Base-by-base conservation (phyloP, 2,329 filamentous ascomycete genomes). In the Nannizzia gypsea region DNA sequence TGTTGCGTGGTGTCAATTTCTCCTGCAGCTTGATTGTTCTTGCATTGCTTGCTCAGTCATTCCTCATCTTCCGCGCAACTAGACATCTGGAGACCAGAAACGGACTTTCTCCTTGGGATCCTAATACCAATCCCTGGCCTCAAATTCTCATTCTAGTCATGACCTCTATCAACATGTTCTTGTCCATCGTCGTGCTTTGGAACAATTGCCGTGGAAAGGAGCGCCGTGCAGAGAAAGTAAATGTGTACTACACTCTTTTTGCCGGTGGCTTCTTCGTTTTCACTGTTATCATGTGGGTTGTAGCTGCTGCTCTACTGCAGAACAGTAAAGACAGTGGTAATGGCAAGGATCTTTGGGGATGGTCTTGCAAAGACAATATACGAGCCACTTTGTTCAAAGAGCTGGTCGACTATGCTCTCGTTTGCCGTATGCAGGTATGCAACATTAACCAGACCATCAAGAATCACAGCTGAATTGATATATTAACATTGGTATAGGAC, bases 11-110 rank as follows among this genome's bases (percentile, higher is more conserved):
- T 60, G 88, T 97, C 76, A 96, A 92, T 80, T 97, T 99, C 74
- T 90, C 89, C 74, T 99, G 93, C 80, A 92, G 89, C 73, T 81
- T 97, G 62, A 96, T 99, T 71, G 89, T 99, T 65, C 82, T 99
- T 61, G 81, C 90, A 63, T 92, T 99, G 83, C 78, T 99, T 59
- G 85, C 88, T 13, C 83, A 89, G n/a, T 90, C 89, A 2, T 89
- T 99, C 69, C 78, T 85, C 66, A 91, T 99, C 73, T 99, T 99
- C 83, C 90, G 93, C 73, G 83, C 90, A 56, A 96, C 93, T 61
- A 89, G 83, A 70, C 59, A 76, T 15, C 79, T 99, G 1, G 83
- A 90, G 36, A 69, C 83, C 13, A 83, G 92, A 65, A 96, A 89
- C 77, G 84, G 82, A 63, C 83, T 96, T 64, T 89, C 90, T 4